phyloP scores from a whole-genome alignment of 2,329 filamentous ascomycete genomes.

The Alternaria sp. region DNA sequence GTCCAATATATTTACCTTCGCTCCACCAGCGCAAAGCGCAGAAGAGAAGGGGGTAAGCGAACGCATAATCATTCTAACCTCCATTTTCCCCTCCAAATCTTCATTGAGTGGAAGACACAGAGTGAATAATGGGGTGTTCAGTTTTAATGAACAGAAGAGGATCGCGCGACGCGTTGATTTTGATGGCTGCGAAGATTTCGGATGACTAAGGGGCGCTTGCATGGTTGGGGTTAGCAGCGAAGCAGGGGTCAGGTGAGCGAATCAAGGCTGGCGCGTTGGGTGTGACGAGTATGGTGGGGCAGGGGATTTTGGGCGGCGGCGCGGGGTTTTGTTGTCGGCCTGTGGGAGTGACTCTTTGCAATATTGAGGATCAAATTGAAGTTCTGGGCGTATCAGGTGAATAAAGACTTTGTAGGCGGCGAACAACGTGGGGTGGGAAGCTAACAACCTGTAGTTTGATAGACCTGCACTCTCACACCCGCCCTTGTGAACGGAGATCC shows the following conservation, averaged over 20 bases:
- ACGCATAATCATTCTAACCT: slow-evolving; percentile 61
- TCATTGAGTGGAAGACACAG: slow-evolving; percentile 65
- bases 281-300: slow-evolving; percentile 24
- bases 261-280: slow-evolving; percentile 24
- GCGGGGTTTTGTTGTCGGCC: slow-evolving; percentile 15
- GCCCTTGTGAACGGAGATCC: slow-evolving; percentile 4
- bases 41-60: slow-evolving; percentile 66
- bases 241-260: slow-evolving; percentile 8
- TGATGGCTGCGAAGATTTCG: slow-evolving; percentile 19
- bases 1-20: slow-evolving; percentile 56
- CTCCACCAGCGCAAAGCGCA: slow-evolving; percentile 48
- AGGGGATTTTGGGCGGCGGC: slow-evolving; percentile 19
- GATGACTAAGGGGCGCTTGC: slow-evolving; percentile 36
- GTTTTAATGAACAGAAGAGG: slow-evolving; percentile 46
- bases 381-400: slow-evolving; percentile 1
- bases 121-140: slow-evolving; percentile 67
- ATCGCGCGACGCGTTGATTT: slow-evolving; percentile 18
- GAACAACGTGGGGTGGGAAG: background rate
- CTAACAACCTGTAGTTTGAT: slow-evolving; percentile 16
- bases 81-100: slow-evolving; percentile 72
- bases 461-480: slow-evolving; percentile 17
- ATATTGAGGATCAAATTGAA: background rate
- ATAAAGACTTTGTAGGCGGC: background rate
- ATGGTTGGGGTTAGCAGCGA: slow-evolving; percentile 2
- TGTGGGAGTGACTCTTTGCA: slow-evolving; percentile 18